These are phyloP conservation scores for Calonectria montana DNA, from an alignment of 2,329 filamentous ascomycete genomes.

Conservation along the genomic window DNA sequence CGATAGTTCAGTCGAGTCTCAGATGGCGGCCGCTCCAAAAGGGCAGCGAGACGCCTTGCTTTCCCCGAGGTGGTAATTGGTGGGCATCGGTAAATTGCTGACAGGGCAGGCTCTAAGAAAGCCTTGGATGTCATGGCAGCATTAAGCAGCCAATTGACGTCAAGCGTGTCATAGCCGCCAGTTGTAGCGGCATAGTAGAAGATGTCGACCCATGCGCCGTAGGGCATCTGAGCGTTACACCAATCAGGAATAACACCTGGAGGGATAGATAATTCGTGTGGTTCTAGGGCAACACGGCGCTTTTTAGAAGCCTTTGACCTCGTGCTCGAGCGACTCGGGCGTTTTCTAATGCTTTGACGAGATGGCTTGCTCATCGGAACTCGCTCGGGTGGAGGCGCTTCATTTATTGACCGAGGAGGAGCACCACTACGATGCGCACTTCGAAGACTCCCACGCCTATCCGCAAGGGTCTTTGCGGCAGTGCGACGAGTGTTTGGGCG, in stretches of 20 bases:
- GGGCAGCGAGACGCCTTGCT: conserved; percentile 57
- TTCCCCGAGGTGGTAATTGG: conserved; percentile 65
- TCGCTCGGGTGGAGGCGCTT: background rate
- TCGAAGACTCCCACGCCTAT: conserved; percentile 17
- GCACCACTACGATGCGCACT: conserved; percentile 30
- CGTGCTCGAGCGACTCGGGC: conserved; percentile 19
- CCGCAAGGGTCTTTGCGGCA: background rate
- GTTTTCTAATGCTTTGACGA: conserved; percentile 27
- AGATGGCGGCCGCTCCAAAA: conserved; percentile 66
- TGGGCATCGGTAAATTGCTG: conserved; percentile 77
- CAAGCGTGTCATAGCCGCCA: conserved; percentile 52
- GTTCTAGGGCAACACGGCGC: conserved; percentile 25
- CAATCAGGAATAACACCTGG: conserved; percentile 61
- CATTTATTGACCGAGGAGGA: conserved; percentile 15
- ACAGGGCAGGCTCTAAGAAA: conserved; percentile 79
- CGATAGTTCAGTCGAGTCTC: conserved; percentile 71
- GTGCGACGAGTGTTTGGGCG: conserved; percentile 12
- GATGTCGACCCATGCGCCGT: conserved; percentile 75
- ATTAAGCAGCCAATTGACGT: conserved; percentile 73
- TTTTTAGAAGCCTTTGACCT: conserved; percentile 32
- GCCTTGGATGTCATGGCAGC: conserved; percentile 70
- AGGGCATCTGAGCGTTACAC: conserved; percentile 68
- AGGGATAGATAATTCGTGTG: conserved; percentile 17
- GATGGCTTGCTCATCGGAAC: background rate
- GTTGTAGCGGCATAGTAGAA: conserved; percentile 74